A percentile compares a stretch with the other conserved stretches of the same genome.
Conservation (phyloP, 2,329 filamentous ascomycete genomes). For the Geosmithia morbida region DNA sequence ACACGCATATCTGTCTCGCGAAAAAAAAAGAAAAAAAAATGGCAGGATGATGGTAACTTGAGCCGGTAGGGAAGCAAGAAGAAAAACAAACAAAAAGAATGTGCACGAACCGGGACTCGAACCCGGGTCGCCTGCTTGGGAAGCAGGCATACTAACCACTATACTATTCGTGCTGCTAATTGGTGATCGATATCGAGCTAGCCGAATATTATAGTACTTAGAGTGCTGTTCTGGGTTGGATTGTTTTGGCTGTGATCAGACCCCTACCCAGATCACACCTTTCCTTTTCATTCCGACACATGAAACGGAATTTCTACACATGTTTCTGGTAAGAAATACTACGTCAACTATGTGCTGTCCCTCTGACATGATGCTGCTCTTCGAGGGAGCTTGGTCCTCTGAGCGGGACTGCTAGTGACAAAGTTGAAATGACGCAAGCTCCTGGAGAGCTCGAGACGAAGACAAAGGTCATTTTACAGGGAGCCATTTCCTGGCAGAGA, state of each 20-base stretch:
- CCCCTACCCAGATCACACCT: too few species aligned
- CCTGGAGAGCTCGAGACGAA: background rate
- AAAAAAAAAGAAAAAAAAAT: background rate
- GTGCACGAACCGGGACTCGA: constrained; percentile 20
- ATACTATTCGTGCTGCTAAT: constrained; percentile 15
- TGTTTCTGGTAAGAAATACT: background rate
- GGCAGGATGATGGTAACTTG: background rate
- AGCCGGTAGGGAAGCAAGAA: constrained; percentile 1
- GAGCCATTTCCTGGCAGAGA: background rate
- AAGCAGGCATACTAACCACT: constrained; percentile 23
- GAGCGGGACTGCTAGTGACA: background rate
- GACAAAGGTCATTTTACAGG: background rate
- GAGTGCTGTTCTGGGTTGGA: background rate
- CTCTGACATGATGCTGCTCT: background rate
- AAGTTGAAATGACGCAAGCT: background rate
- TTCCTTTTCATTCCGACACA: too few species aligned
- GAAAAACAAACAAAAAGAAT: constrained; percentile 2
- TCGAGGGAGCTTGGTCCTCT: background rate
- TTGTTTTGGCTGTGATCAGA: too few species aligned
- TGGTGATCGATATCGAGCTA: background rate
- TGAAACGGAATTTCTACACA: too few species aligned
- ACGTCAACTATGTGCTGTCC: background rate
- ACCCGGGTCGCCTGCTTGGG: constrained; percentile 21
- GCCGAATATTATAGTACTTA: background rate
- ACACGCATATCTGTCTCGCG: background rate